Conservation (phyloP, 345 rosid genomes). For the Eucalyptus lansdowneana region DNA sequence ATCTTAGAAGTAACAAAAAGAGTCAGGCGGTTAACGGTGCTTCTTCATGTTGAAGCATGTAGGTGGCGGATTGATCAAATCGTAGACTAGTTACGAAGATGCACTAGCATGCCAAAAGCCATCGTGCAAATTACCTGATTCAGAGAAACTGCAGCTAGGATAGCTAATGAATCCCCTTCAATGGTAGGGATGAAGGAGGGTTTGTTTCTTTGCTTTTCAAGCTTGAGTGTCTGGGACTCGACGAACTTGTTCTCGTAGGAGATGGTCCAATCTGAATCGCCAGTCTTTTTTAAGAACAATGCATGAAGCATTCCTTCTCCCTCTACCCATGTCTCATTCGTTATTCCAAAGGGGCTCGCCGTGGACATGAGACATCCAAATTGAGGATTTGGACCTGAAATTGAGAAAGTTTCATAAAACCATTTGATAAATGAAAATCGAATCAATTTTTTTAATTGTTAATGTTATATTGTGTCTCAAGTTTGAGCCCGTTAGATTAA, state of each 20-base stretch:
- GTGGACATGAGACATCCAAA: conserved; percentile 22
- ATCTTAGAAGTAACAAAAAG: not conserved
- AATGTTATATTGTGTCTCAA: too few relatives aligned
- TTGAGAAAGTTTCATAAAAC: not conserved
- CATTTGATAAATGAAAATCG: not conserved
- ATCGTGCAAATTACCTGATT: not conserved
- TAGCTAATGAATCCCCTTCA: conserved; percentile 7
- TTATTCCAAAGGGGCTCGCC: conserved; percentile 11
- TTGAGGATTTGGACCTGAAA: conserved; percentile 29
- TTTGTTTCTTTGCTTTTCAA: conserved; percentile 16
- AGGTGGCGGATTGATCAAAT: not conserved
- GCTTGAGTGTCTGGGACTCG: conserved; percentile 17
- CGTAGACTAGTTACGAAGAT: too few relatives aligned
- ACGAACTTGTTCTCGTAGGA: conserved; percentile 20
- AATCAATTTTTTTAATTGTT: too few relatives aligned
- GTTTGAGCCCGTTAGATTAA: too few relatives aligned
- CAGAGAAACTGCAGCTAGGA: not conserved
- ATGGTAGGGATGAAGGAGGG: conserved; percentile 23
- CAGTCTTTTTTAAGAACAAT: conserved; percentile 15
- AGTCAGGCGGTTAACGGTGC: not conserved
- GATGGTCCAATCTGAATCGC: conserved; percentile 13
- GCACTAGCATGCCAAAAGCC: not conserved
- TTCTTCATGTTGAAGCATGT: not conserved
- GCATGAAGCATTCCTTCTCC: conserved; percentile 50
- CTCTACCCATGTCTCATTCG: conserved; percentile 24